These are phyloP conservation scores for Amoeboaphelidium protococcarum DNA, from an alignment of 371 early-diverging fungal species.

Conservation along the genomic window DNA sequence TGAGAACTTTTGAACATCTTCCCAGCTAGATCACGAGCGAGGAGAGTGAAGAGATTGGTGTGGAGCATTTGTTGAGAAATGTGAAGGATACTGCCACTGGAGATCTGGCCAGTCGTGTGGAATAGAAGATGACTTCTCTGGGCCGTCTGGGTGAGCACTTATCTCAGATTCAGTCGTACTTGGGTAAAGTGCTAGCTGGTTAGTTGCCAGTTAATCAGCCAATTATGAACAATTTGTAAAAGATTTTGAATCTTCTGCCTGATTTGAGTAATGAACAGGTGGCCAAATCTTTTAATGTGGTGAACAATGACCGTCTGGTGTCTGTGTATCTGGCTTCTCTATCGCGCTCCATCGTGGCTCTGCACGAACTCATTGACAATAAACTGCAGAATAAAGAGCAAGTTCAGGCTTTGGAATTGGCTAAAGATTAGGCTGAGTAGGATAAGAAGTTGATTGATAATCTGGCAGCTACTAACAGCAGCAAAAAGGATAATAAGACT, in stretches of 20 bases:
- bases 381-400: constrained; percentile 15
- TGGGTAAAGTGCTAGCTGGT: constrained; percentile 54
- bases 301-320: constrained; percentile 83
- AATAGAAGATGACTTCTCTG: constrained; percentile 59
- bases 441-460: too few species aligned
- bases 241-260: constrained; percentile 81
- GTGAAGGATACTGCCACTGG: constrained; percentile 91
- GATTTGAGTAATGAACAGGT: constrained; percentile 45
- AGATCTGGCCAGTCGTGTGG: constrained; percentile 61
- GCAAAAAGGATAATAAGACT: too few species aligned
- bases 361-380: constrained; percentile 85
- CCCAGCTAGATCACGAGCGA: constrained; percentile 91
- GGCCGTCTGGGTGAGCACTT: constrained; percentile 58
- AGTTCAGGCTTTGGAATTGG: too few species aligned
- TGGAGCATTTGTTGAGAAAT: constrained; percentile 95
- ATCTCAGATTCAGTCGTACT: constrained; percentile 54
- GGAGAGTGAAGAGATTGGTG: constrained; percentile 99
- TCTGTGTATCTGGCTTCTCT: constrained; percentile 69
- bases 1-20: constrained; percentile 82
- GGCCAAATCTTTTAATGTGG: constrained; percentile 49
- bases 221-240: constrained; percentile 84
- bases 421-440: too few species aligned
- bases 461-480: too few species aligned
- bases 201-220: constrained; percentile 69
- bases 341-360: constrained; percentile 71